Evolutionary conservation across 2,329 filamentous ascomycete genomes (phyloP).

Genomic region (Simplicillium sp.): DNA sequence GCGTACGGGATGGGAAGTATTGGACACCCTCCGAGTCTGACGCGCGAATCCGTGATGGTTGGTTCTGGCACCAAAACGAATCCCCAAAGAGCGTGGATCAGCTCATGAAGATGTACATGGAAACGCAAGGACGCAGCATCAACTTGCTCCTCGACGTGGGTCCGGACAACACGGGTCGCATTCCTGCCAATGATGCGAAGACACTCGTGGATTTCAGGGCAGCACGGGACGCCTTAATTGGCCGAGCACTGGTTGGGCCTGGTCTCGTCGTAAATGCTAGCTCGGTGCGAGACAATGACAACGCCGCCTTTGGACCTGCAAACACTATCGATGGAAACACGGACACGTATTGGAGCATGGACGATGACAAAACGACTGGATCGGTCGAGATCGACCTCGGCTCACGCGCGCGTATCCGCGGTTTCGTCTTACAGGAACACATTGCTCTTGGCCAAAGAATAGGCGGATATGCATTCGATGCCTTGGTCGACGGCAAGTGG

Average conservation of each 20-base stretch:
- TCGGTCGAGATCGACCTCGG: conserved; percentile 16
- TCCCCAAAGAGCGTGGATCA: too few relatives aligned
- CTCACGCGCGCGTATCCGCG: conserved; percentile 9
- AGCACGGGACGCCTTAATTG: conserved; percentile 13
- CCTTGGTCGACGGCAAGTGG: too few relatives aligned
- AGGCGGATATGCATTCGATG: conserved; percentile 16
- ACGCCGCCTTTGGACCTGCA: conserved; percentile 10
- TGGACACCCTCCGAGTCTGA: too few relatives aligned
- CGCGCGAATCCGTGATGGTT: too few relatives aligned
- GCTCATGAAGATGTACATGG: too few relatives aligned
- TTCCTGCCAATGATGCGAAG: too few relatives aligned
- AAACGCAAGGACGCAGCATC: too few relatives aligned
- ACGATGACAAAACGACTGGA: conserved; percentile 12
- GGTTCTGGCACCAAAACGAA: too few relatives aligned
- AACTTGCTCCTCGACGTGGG: too few relatives aligned
- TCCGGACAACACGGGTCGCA: too few relatives aligned
- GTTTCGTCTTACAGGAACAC: conserved; percentile 17
- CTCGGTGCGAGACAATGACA: conserved; percentile 10
- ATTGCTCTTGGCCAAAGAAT: conserved; percentile 18
- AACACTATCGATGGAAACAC: conserved; percentile 12
- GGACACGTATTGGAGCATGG: conserved; percentile 15
- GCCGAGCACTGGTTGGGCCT: conserved; percentile 10
- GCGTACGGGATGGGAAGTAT: too few relatives aligned
- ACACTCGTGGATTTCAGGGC: too few relatives aligned
- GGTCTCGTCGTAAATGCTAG: conserved; percentile 10